Percentiles rank a stretch among this genome's conserved stretches.
Evolutionary conservation across 345 rosid species (phyloP).

Genomic region (Kernera saxatilis): DNA sequence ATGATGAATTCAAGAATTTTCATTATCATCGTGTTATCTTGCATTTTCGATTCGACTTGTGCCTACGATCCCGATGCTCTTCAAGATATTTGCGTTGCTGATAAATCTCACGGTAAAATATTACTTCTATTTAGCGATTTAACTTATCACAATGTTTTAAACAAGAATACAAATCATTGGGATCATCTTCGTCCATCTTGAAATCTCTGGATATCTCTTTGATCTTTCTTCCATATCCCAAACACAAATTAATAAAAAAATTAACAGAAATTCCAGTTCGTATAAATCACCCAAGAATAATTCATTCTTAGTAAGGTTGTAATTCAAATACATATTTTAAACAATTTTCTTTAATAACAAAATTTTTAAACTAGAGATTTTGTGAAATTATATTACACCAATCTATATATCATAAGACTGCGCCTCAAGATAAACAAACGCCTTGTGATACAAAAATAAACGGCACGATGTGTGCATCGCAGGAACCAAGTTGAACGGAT

Average conservation of each 20-base stretch:
- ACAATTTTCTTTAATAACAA: neutral
- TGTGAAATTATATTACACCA: too few species aligned
- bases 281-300: too few species aligned
- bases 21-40: conserved; percentile 2
- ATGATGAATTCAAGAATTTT: conserved; percentile 7
- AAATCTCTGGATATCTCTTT: neutral
- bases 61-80: conserved; percentile 61
- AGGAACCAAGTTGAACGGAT: conserved; percentile 58
- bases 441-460: neutral
- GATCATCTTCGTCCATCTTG: neutral
- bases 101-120: conserved; percentile 21
- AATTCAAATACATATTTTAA: neutral
- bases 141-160: neutral
- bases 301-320: too few species aligned
- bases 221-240: neutral
- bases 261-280: neutral
- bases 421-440: neutral
- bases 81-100: conserved; percentile 68
- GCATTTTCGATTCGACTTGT: conserved; percentile 20
- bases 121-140: neutral
- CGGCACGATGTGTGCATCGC: neutral
- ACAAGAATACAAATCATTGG: too few species aligned
- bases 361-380: too few species aligned
- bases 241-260: neutral
- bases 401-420: too few species aligned